Percentiles rank a stretch among this genome's conserved stretches.
These are phyloP conservation scores for Gaertneriomyces sp. DNA, from an alignment of 192 early-diverging fungal genomes.

Conservation along the genomic window DNA sequence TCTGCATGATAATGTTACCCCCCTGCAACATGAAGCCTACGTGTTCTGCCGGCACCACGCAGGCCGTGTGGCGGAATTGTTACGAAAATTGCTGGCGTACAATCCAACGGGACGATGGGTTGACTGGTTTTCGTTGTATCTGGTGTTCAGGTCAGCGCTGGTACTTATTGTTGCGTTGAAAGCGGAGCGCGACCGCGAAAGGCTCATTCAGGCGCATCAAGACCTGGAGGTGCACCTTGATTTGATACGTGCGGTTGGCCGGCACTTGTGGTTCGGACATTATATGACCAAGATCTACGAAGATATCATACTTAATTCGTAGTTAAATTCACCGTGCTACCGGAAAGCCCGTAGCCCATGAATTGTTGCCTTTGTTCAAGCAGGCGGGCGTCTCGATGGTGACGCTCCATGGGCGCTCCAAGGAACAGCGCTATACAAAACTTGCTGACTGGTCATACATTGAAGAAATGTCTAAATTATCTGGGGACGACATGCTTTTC, in stretches of 20 bases:
- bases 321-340: no score
- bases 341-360: constrained; percentile 65
- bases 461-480: constrained; percentile 45
- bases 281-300: constrained; percentile 20
- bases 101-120: constrained; percentile 15
- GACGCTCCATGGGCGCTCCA: constrained; percentile 87
- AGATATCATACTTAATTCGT: no score
- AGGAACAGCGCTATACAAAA: constrained; percentile 88
- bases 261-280: constrained; percentile 23
- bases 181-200: constrained; percentile 10
- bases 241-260: constrained; percentile 15
- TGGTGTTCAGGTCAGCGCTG: constrained; percentile 18
- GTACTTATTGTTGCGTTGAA: constrained; percentile 16
- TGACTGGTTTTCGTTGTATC: constrained; percentile 20
- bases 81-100: constrained; percentile 14
- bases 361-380: constrained; percentile 67
- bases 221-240: constrained; percentile 24
- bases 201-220: constrained; percentile 9
- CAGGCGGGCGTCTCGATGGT: constrained; percentile 58
- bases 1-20: no score
- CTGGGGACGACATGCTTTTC: constrained; percentile 46
- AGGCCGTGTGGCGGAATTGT: neutral
- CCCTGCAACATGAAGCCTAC: no score
- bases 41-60: constrained; percentile 20
- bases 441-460: constrained; percentile 94